Evolutionary conservation across 345 rosid species (phyloP).

Genomic region (Melastoma malabathricum): DNA sequence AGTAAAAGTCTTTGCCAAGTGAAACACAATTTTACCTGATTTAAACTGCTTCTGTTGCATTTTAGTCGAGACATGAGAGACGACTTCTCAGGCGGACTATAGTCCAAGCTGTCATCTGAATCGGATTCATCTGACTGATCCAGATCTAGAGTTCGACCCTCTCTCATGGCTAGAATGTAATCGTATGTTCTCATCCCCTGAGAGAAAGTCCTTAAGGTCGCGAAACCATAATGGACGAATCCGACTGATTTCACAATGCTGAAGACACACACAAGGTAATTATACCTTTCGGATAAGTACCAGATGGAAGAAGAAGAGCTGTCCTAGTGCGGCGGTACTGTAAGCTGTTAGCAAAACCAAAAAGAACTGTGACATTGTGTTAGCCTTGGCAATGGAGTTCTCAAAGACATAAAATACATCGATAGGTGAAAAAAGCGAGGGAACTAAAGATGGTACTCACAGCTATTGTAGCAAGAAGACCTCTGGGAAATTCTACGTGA

Average conservation of each 20-base stretch:
- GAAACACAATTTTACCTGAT: conserved; percentile 32
- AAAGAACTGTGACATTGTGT: conserved; percentile 35
- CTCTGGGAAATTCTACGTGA: conserved; percentile 53
- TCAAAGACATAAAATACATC: conserved; percentile 4
- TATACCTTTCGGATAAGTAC: conserved; percentile 92
- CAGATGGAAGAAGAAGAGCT: conserved; percentile 86
- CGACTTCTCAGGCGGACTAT: conserved; percentile 64
- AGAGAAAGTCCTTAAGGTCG: conserved; percentile 2
- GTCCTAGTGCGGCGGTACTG: conserved; percentile 91
- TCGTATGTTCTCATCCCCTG: conserved; percentile 98
- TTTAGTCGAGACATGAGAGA: conserved; percentile 44
- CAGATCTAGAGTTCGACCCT: conserved; percentile 46
- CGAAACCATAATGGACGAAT: not conserved
- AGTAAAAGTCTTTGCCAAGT: too few species aligned
- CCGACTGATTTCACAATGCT: not conserved
- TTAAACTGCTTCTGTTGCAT: conserved; percentile 33
- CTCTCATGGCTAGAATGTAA: conserved; percentile 87
- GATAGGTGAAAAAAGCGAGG: too few species aligned
- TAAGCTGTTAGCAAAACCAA: conserved; percentile 65
- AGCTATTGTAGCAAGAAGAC: conserved; percentile 68
- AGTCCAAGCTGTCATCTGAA: conserved; percentile 56
- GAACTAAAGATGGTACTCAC: conserved; percentile 17
- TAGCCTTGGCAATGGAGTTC: conserved; percentile 3
- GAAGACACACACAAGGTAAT: not conserved
- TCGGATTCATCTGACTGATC: conserved; percentile 77